Evolutionary conservation across 2,329 filamentous ascomycete species (phyloP), one percentile per base, ranked within the genome.

Genomic region (Fusarium euwallaceae): DNA sequence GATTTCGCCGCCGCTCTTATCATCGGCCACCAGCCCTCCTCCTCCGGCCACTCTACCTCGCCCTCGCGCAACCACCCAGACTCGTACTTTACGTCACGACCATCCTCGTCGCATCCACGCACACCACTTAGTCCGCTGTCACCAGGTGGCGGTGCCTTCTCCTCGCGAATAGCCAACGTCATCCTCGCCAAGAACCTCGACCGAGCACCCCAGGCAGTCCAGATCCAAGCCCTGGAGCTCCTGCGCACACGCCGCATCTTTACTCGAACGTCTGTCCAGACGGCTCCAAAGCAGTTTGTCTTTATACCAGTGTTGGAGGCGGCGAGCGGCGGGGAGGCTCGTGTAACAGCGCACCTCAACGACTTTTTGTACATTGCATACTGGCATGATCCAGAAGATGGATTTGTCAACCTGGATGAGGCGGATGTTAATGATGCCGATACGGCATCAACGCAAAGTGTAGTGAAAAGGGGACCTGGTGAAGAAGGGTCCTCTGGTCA

Each of bases 361-460:
- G 95, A 98, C 69, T 91, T 94, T 73, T 92, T 98, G 75, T 94
- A 95, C 80, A 92, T 98, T 67, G 96, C 94, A 0, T 95, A 98
- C 82, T 94, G 92, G 84, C 95, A 98, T 78, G 89, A 92, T 67
- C 87, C 88, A 0, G 87, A 89, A 2, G 91, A 96, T 80, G 94
- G 93, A 0, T 93, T 95, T 71, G 88, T 91, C 6, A 93, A 97
- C 73, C 82, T 96, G 1, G 93, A 97, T 69, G 92, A 94, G 39
- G 72, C 79, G n/a, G 80, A 82, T 27, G 79, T 78, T 29, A 81
- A 80, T 34, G 78, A 77, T 27, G 78, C 77, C 16, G 81, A 83
- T 56, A 81, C 80, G 6, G 80, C 79, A 5, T 87, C 85, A 2
- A 84, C 81, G 11, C 80, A 79, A 17, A 89, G 87, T 71, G 86